Base-by-base conservation (phyloP, 768 basidiomycete species). In the Agaricus sinodeliciosus region DNA sequence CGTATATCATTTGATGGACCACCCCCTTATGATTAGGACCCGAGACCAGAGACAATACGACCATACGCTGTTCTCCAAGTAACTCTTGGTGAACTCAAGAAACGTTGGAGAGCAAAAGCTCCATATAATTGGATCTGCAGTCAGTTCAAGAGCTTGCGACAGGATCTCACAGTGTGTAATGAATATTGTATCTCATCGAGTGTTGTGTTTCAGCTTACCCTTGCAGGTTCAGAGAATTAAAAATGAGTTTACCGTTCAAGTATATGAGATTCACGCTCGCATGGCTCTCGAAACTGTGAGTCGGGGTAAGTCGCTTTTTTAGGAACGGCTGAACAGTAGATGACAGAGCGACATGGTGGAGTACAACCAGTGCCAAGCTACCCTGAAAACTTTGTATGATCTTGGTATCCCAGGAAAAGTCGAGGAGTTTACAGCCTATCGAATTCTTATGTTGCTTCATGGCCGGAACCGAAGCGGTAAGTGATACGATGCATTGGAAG, bases 191-290 rank as follows among this genome's bases (percentile, higher is more conserved):
- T 9, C 9, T 34, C 9, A 47, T 7, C 25, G 22, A n/a, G 27
- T 12, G 13, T 13, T 13, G 5, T 51, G 13, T 35, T 22, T 37
- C 43, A 25, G 43, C 52, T 34, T 40, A 48, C 15, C 55, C 12
- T 42, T 39, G 3, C 47, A 98, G 95, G 95, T 99, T 19, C 96
- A 99, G 72, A 86, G 96, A 28, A 96, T 99, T 60, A 97, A 96
- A 73, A 98, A 96, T 60, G 91, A 95, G 51, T 96, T 99, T 62
- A 97, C 96, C 6, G 93, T 95, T 25, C 80, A 87, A 67, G 96
- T 96, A 9, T 99, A 99, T 64, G 96, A 99, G 66, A 96, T 95
- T 36, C 96, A 99, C 70, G 96, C 92, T 22, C 84, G 96, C 31
- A 95, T 98, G 76, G 96, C 96, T 41, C 74, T 99, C 36, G 62